These are phyloP conservation scores for Tricholoma terreum DNA, from an alignment of 768 basidiomycete genomes.

Conservation along the genomic window DNA sequence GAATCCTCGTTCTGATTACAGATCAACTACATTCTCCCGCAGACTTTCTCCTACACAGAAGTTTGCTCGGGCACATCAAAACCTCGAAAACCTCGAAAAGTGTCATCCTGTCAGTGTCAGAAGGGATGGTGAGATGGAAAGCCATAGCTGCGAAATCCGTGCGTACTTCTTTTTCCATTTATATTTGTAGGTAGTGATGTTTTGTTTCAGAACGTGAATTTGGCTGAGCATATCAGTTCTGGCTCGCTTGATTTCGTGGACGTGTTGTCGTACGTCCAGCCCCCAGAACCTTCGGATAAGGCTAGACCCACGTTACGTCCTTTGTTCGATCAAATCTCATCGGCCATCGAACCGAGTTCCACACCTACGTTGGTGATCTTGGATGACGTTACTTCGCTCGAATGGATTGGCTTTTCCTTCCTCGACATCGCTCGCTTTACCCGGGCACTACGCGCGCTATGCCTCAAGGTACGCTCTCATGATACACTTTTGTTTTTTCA, in stretches of 20 bases:
- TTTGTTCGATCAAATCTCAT: slow-evolving; percentile 35
- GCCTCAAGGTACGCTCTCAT: slow-evolving; percentile 45
- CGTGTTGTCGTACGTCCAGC: slow-evolving; percentile 36
- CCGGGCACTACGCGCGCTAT: slow-evolving; percentile 56
- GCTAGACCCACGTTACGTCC: slow-evolving; percentile 26
- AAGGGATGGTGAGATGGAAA: slow-evolving; percentile 58
- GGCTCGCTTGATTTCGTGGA: slow-evolving; percentile 55
- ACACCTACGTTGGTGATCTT: slow-evolving; percentile 49
- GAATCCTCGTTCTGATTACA: slow-evolving; percentile 58
- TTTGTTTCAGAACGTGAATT: slow-evolving; percentile 34
- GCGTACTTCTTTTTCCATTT: slow-evolving; percentile 20
- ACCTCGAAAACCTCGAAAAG: slow-evolving; percentile 29
- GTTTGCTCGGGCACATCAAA: slow-evolving; percentile 53
- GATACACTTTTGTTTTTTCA: background rate
- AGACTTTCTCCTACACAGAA: slow-evolving; percentile 66
- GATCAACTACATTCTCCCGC: slow-evolving; percentile 70
- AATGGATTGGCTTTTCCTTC: slow-evolving; percentile 64
- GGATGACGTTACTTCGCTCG: slow-evolving; percentile 66
- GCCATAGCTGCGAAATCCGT: slow-evolving; percentile 63
- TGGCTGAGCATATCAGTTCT: slow-evolving; percentile 34
- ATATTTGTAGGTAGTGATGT: background rate
- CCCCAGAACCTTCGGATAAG: slow-evolving; percentile 15
- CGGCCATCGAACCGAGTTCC: slow-evolving; percentile 16
- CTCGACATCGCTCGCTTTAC: slow-evolving; percentile 53
- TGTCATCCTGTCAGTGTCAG: slow-evolving; percentile 57